Percentiles rank a stretch among this genome's conserved stretches.
phyloP scores from a whole-genome alignment of 2,329 filamentous ascomycete genomes.

The Plectosphaerella cucumerina region DNA sequence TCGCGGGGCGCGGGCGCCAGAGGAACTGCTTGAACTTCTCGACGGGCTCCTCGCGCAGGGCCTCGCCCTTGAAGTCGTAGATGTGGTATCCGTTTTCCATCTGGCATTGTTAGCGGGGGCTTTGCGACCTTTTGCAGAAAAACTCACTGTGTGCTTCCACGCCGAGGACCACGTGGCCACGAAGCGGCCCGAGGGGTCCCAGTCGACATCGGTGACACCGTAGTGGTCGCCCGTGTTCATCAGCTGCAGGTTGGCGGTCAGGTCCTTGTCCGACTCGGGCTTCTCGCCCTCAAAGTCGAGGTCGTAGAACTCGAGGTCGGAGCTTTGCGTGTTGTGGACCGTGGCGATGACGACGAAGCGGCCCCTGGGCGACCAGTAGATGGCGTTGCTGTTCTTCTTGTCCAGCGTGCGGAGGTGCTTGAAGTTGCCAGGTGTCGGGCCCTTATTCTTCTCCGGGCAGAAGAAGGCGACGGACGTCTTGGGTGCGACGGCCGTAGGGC shows the following conservation, averaged over 20 bases:
- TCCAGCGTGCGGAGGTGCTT: constrained; percentile 92
- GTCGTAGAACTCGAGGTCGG: constrained; percentile 96
- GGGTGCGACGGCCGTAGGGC: constrained; percentile 75
- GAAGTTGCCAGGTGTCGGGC: constrained; percentile 78
- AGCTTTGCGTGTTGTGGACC: constrained; percentile 87
- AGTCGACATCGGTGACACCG: constrained; percentile 94
- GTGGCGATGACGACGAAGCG: constrained; percentile 94
- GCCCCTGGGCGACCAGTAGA: constrained; percentile 97
- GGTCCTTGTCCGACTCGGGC: constrained; percentile 85
- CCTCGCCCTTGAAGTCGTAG: constrained; percentile 91
- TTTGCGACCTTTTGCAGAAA: neutral
- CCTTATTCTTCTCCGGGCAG: constrained; percentile 93
- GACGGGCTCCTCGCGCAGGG: constrained; percentile 83
- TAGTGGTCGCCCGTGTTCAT: constrained; percentile 96
- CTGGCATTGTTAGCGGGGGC: constrained; percentile 37
- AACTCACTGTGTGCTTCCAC: constrained; percentile 90
- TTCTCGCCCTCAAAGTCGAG: constrained; percentile 98
- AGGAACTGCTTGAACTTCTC: constrained; percentile 98
- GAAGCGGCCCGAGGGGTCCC: constrained; percentile 94
- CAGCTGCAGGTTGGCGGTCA: constrained; percentile 89
- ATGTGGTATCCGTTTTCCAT: constrained; percentile 99
- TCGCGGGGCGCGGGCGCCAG: constrained; percentile 88
- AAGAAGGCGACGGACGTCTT: constrained; percentile 97
- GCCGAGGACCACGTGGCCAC: constrained; percentile 89
- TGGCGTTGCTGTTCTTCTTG: constrained; percentile 99